These are phyloP conservation scores for Zygotorulaspora mrakii DNA, from an alignment of 1,139 yeast species.

Conservation along the genomic window DNA sequence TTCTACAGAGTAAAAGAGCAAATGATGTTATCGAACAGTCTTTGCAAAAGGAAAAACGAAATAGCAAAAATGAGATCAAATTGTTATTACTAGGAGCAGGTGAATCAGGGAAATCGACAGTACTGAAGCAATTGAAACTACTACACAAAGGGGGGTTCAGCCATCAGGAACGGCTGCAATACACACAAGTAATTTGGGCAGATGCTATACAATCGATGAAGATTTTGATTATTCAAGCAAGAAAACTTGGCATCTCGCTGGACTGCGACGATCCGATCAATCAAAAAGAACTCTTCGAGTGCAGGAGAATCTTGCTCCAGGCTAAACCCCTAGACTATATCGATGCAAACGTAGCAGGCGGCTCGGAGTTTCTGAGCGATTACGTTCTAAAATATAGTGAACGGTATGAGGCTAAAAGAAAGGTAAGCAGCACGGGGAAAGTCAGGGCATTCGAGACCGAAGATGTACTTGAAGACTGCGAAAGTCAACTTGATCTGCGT, in stretches of 20 bases:
- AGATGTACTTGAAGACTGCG: slow-evolving; percentile 9
- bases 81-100: slow-evolving; percentile 86
- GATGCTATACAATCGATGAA: slow-evolving; percentile 90
- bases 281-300: slow-evolving; percentile 43
- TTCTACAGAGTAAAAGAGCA: slow-evolving; percentile 47
- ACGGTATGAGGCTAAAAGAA: slow-evolving; percentile 48
- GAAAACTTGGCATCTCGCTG: slow-evolving; percentile 55
- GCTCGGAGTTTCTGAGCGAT: slow-evolving; percentile 57
- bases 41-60: slow-evolving; percentile 51
- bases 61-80: slow-evolving; percentile 54
- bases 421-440: slow-evolving; percentile 53
- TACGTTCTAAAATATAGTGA: slow-evolving; percentile 63
- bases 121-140: slow-evolving; percentile 84
- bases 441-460: slow-evolving; percentile 49
- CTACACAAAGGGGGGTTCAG: slow-evolving; percentile 85
- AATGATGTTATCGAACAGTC: slow-evolving; percentile 69
- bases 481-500: slow-evolving; percentile 22
- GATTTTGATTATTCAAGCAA: slow-evolving; percentile 67
- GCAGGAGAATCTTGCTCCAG: slow-evolving; percentile 49
- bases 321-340: slow-evolving; percentile 59
- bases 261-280: slow-evolving; percentile 53
- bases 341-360: slow-evolving; percentile 69
- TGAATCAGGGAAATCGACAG: slow-evolving; percentile 94
- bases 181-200: slow-evolving; percentile 89
- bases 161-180: slow-evolving; percentile 73